A percentile compares a stretch with the other conserved stretches of the same genome.
These are phyloP conservation scores for Torrubiella hemipterigena DNA, from an alignment of 2,329 filamentous ascomycete species.

Conservation along the genomic window DNA sequence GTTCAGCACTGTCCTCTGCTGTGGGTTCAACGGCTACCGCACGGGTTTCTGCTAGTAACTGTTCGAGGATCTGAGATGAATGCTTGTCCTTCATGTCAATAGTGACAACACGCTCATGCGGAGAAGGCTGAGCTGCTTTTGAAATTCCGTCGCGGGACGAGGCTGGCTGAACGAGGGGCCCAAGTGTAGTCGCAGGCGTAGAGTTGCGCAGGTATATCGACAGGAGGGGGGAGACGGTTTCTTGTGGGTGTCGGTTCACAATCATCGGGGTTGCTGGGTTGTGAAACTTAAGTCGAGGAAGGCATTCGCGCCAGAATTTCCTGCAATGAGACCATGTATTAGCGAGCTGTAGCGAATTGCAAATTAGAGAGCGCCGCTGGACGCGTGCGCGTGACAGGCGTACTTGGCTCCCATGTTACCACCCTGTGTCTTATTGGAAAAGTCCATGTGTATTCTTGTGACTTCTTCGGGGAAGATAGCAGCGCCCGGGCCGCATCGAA, in stretches of 20 bases:
- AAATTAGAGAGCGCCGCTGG: conserved; percentile 7
- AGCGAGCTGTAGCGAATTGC: conserved; percentile 10
- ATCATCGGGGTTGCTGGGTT: conserved; percentile 80
- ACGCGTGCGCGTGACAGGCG: conserved; percentile 13
- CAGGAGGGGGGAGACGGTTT: conserved; percentile 45
- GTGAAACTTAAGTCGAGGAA: conserved; percentile 85
- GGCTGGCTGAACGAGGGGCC: conserved; percentile 24
- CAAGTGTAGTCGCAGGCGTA: conserved; percentile 13
- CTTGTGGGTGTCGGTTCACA: conserved; percentile 54
- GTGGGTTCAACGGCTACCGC: conserved; percentile 45
- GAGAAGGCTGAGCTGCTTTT: conserved; percentile 34
- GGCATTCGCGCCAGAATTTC: conserved; percentile 76
- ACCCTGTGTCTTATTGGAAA: conserved; percentile 46
- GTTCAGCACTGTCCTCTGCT: conserved; percentile 44
- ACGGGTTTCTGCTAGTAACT: conserved; percentile 50
- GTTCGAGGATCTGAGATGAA: conserved; percentile 49
- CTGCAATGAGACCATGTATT: conserved; percentile 29
- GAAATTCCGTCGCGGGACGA: conserved; percentile 36
- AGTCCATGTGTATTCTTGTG: conserved; percentile 63
- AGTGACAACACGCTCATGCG: conserved; percentile 36
- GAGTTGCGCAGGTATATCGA: conserved; percentile 49
- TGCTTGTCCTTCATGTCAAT: conserved; percentile 54
- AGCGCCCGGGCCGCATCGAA: conserved; percentile 75
- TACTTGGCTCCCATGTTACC: conserved; percentile 68
- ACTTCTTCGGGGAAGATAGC: conserved; percentile 68